Percentiles rank a stretch among this genome's conserved stretches.
These are phyloP conservation scores for Thuidium tamariscinum DNA, from an alignment of 225 moss, liverwort and hornwort species.

Conservation along the genomic window DNA sequence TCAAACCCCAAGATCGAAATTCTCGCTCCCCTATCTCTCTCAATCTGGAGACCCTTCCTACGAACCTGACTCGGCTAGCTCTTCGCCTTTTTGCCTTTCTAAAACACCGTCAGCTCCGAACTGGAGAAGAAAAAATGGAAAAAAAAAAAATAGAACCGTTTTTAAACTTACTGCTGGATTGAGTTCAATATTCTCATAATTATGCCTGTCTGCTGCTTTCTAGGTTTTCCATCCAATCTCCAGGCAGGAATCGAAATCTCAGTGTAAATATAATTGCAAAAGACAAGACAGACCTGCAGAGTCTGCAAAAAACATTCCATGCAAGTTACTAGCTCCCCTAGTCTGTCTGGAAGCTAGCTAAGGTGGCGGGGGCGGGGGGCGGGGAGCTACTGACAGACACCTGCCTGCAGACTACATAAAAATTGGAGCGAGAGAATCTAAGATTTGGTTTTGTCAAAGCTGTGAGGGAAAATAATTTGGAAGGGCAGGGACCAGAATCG, in stretches of 20 bases:
- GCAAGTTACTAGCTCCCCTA: not conserved
- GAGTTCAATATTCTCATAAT: not conserved
- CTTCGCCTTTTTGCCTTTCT: not conserved
- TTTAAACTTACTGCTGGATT: not conserved
- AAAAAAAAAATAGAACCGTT: not conserved
- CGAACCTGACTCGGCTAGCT: not conserved
- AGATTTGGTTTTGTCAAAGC: not conserved
- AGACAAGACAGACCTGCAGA: not conserved
- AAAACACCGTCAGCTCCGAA: not conserved
- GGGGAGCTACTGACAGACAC: not conserved
- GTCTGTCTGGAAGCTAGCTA: not conserved
- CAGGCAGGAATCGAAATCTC: not conserved
- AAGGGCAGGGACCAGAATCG: not conserved
- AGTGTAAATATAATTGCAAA: not conserved
- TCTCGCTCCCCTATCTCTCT: not conserved
- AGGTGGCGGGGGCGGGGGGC: no score
- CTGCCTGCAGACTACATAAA: not conserved
- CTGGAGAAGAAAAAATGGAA: no score
- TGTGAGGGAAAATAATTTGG: not conserved
- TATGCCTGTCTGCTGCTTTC: not conserved
- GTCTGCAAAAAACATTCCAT: conserved; percentile 6
- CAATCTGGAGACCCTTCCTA: not conserved
- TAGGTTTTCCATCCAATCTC: not conserved
- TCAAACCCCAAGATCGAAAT: not conserved
- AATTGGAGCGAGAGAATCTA: not conserved